Evolutionary conservation across 73 alveolate species (phyloP).

Genomic region (Breviolum minutum): DNA sequence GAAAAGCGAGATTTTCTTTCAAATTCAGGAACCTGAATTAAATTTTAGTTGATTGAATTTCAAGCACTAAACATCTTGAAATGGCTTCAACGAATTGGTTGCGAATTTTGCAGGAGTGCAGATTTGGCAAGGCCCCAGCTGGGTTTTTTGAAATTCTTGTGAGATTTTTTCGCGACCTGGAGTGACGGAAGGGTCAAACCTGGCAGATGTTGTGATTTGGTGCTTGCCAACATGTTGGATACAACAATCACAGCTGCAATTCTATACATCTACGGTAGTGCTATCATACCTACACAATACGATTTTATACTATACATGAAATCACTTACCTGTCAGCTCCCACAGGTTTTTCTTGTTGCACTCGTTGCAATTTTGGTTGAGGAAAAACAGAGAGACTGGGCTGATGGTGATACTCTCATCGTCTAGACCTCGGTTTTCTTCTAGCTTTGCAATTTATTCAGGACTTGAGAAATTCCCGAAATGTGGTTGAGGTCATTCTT

Average conservation of each 20-base stretch:
- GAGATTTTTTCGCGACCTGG: too few relatives aligned
- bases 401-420: constrained; percentile 30
- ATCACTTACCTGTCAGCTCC: too few relatives aligned
- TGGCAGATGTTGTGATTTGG: neutral
- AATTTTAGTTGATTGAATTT: too few relatives aligned
- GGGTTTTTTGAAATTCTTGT: neutral
- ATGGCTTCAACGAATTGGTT: too few relatives aligned
- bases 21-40: too few relatives aligned
- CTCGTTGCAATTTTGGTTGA: neutral
- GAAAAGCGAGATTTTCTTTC: too few relatives aligned
- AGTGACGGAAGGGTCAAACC: neutral
- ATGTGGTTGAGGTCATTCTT: constrained; percentile 20
- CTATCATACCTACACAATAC: too few relatives aligned
- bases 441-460: neutral
- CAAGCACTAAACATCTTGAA: too few relatives aligned
- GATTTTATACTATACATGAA: too few relatives aligned
- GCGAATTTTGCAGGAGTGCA: neutral
- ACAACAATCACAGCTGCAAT: too few relatives aligned
- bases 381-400: constrained; percentile 64
- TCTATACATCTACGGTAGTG: too few relatives aligned
- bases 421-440: neutral
- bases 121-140: neutral
- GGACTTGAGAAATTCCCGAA: neutral
- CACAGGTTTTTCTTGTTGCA: neutral
- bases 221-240: neutral